Conservation (phyloP, 805 yeast species). For the Yarrowia porcina region DNA sequence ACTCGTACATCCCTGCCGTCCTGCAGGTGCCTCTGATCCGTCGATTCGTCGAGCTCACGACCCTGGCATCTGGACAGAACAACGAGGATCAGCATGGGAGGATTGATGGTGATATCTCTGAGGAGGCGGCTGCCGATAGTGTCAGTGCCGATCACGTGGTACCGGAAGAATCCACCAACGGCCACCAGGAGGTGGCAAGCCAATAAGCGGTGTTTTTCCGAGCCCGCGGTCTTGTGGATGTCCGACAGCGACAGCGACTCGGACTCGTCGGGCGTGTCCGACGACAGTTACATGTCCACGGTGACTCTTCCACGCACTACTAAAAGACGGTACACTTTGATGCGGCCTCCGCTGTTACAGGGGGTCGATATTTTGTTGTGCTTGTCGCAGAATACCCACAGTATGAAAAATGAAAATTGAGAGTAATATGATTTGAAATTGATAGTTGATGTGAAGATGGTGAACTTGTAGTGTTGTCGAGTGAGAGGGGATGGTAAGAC, state of each 20-base stretch:
- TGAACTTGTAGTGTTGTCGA: no score
- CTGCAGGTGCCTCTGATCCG: conserved; percentile 83
- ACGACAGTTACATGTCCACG: conserved; percentile 20
- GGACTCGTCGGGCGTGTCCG: conserved; percentile 21
- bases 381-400: conserved; percentile 20
- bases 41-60: conserved; percentile 72
- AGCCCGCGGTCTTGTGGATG: conserved; percentile 19
- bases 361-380: conserved; percentile 23
- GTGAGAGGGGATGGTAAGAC: background rate
- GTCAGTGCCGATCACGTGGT: conserved; percentile 18
- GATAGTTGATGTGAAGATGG: background rate
- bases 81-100: conserved; percentile 25
- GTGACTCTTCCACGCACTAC: conserved; percentile 13
- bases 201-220: conserved; percentile 25
- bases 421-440: conserved; percentile 1
- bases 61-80: conserved; percentile 31
- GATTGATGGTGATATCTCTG: conserved; percentile 24
- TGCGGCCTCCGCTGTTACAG: conserved; percentile 21
- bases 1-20: conserved; percentile 86
- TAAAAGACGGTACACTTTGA: conserved; percentile 19
- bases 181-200: conserved; percentile 22
- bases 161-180: conserved; percentile 18
- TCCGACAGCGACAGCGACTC: conserved; percentile 8
- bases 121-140: conserved; percentile 27
- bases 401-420: conserved; percentile 4